Base-by-base conservation (phyloP, 139 green algal genomes). In the Raphidocelis subcapitata region DNA sequence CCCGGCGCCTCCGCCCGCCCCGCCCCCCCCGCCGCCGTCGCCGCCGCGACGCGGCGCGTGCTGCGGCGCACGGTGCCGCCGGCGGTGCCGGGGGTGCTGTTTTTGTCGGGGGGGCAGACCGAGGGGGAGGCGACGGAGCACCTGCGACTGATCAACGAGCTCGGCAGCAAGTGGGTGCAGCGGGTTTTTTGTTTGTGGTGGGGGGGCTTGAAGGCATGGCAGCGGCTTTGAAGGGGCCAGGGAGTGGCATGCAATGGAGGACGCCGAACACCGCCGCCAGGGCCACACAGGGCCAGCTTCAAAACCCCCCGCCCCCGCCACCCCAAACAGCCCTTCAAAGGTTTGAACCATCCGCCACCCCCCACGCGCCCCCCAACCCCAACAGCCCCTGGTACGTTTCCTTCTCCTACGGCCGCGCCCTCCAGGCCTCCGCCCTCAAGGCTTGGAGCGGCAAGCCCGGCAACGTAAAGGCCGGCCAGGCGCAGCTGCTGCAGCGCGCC, bases 101-200 rank as follows among this genome's bases (percentile, higher is more conserved):
- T 96, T 81, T 80, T 96, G 60, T 87, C 44, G 49, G 89, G 92
- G 24, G 92, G 92, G 61, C 91, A 92, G 86, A 86, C 36, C 56
- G 95, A 98, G 80, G 87, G 93, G 71, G 88, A 96, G 67, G 77
- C 82, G 41, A 97, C 94, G 14, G 69, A 92, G 44, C 94, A 98
- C 84, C 81, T 99, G 68, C 83, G 92, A 61, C 91, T 75, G 1
- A 85, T 95, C 60, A 85, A 88, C 69, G 49, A 81, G 32, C 23
- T 63, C 24, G 61, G 26, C 23, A 24, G 15, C 49, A 37, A 10
- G 49, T 68, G 26, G 32, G 62, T 31, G 33, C 15, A 18, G 31
- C 41, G 57, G 69, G 28, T 60, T n/a, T 18, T 75, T 26, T 44
- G 41, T 18, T 75, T 46, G 32, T 59, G 59, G 35, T 69, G 52